Evolutionary conservation across 176 grass and related monocot genomes (phyloP), one percentile per base, ranked within the genome.

Genomic region (Oryza brachyantha): DNA sequence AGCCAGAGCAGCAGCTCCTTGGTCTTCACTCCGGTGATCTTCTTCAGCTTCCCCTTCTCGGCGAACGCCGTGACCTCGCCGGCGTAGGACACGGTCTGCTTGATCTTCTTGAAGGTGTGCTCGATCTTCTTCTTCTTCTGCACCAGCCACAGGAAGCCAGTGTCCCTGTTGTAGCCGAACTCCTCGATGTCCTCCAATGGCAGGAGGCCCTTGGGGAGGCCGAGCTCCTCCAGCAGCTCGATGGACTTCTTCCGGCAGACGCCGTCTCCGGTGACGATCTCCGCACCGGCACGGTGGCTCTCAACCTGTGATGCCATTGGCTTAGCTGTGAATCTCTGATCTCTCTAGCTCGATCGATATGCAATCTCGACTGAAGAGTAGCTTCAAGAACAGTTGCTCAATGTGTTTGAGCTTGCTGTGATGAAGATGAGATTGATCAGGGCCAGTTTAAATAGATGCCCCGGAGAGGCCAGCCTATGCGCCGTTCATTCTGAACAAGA

Each of bases 101-200:
- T 86, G 59, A 81, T 86, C 37, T 81, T 80, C 50, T 81, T 80
- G 70, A 81, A 86, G 5, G 77, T 81, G 84, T 86, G 77, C 10
- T 80, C 69, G 0, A 46, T 46, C 43, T 46, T 71, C 84, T 80
- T 86, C 70, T 86, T 81, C 78, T 59, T 54, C 40, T 87, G 85
- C 25, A 87, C 36, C 5, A 87, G 27, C 85, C 85, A 87, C 28
- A 77, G 57, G 42, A 87, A 77, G 2, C 79, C 57, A 0, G 64
- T 67, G 0, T 5, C 65, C 0, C 34, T 25, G 52, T 82, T 77
- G 24, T 82, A 64, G 1, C 84, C 64, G 0, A 87, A 82, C 79
- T 87, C 78, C 54, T 64, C 9, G 22, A 82, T 72, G 78, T 82
- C 55, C 13, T 82, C 78, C 13, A 77, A 34, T 0, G 84, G 85